These are phyloP conservation scores for Penicillium samsonianum DNA, from an alignment of 495 filamentous ascomycete species.

Conservation along the genomic window DNA sequence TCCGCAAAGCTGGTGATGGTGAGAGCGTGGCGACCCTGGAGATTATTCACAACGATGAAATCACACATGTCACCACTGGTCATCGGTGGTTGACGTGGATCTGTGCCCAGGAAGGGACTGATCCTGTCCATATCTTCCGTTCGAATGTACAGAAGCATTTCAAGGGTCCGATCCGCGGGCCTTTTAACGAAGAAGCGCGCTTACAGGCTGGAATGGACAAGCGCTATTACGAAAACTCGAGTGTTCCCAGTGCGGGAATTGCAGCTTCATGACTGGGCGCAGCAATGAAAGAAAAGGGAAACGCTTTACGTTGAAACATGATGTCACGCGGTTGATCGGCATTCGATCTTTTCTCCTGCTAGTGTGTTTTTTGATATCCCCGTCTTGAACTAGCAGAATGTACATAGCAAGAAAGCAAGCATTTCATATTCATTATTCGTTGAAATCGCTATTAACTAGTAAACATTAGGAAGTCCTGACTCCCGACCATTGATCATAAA, in stretches of 20 bases:
- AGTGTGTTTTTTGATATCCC: slow-evolving; percentile 15
- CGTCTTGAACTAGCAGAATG: slow-evolving; percentile 1
- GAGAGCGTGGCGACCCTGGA: slow-evolving; percentile 49
- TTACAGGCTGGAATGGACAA: slow-evolving; percentile 52
- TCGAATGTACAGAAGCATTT: slow-evolving; percentile 51
- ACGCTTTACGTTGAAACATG: slow-evolving; percentile 11
- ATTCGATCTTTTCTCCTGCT: background rate
- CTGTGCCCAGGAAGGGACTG: slow-evolving; percentile 50
- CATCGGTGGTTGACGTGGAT: slow-evolving; percentile 57
- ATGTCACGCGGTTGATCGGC: slow-evolving; percentile 8
- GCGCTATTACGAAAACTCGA: slow-evolving; percentile 43
- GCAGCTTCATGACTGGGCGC: slow-evolving; percentile 14
- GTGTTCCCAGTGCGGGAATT: slow-evolving; percentile 2
- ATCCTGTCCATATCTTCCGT: slow-evolving; percentile 54
- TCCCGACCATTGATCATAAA: background rate
- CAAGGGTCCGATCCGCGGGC: slow-evolving; percentile 46
- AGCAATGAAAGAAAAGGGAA: background rate
- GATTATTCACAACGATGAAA: slow-evolving; percentile 56
- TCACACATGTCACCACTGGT: slow-evolving; percentile 57
- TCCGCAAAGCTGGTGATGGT: slow-evolving; percentile 45
- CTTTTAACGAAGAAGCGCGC: slow-evolving; percentile 53
- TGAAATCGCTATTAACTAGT: slow-evolving; percentile 9
- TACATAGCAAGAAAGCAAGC: slow-evolving; percentile 4
- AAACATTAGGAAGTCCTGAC: background rate
- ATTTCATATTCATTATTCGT: slow-evolving; percentile 10